Base-by-base conservation (phyloP, 129 eudicot genomes). In the Saposhnikovia divaricata region DNA sequence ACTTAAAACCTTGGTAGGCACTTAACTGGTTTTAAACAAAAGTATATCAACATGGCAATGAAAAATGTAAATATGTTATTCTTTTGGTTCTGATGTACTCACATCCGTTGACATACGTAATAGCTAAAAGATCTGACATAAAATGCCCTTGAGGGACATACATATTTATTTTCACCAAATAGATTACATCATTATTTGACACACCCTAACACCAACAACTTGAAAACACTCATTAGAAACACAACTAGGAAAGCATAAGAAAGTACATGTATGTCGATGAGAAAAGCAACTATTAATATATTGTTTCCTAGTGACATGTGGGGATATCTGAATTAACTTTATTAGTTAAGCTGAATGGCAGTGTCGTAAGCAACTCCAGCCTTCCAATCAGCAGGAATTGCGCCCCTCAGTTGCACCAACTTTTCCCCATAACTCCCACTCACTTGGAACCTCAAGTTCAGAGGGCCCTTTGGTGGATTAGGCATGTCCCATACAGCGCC, bases 401-500 rank as follows among this genome's bases (percentile, higher is more conserved):
- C 82, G 75, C 72, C 72, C 40, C 79, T 82, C 4, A 83, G 85
- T 74, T 89, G 82, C 44, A 91, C 84, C 92, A 91, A 89, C 43
- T 80, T 89, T 34, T 80, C 85, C 59, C 88, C 90, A 7, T 51
- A 79, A 63, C 81, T 48, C 74, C 75, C 81, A 79, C 90, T 89
- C 77, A 84, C 87, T 79, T 84, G 90, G 76, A 89, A 81, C 83
- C 97, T 86, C 75, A 91, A 75, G 57, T 55, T 78, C n/a, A 86
- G 71, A 40, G 83, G 86, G 34, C 93, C 97, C 37, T 25, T 77
- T 81, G 97, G 97, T 83, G 93, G 93, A 77, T 85, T 89, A 5
- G 89, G 85, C 83, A 88, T 84, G 82, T 91, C 93, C 90, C 90
- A 91, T 74, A 88, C 93, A 46, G 92, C 90, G 4, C 97, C 97